Conservation (phyloP, 768 basidiomycete species). For the Leccinellum rugosiceps region DNA sequence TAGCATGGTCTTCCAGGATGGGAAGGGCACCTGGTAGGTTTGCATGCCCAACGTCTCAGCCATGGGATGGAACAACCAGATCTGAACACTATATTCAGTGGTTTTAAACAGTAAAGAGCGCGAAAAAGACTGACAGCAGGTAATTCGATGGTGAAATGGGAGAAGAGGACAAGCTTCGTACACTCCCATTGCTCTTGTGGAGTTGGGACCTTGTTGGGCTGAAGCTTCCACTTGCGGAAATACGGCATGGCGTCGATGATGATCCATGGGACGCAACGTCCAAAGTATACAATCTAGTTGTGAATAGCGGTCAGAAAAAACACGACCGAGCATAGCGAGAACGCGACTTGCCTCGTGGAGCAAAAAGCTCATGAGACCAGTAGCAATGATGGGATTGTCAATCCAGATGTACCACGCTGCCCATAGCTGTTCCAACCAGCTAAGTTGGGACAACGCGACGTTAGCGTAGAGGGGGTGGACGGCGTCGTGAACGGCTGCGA, state of each 20-base stretch:
- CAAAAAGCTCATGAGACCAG: slow-evolving; percentile 88
- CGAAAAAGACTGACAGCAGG: slow-evolving; percentile 60
- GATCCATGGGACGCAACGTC: slow-evolving; percentile 91
- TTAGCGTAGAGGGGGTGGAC: slow-evolving; percentile 51
- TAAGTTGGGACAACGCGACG: slow-evolving; percentile 58
- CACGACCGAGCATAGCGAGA: neutral
- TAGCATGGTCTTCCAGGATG: slow-evolving; percentile 61
- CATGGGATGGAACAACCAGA: slow-evolving; percentile 89
- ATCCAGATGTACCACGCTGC: slow-evolving; percentile 81
- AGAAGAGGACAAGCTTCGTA: slow-evolving; percentile 89
- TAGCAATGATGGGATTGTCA: slow-evolving; percentile 88
- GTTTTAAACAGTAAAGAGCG: neutral
- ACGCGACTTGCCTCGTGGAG: slow-evolving; percentile 78
- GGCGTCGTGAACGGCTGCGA: slow-evolving; percentile 24
- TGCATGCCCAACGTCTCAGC: slow-evolving; percentile 86
- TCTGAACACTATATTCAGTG: slow-evolving; percentile 42
- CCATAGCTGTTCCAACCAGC: slow-evolving; percentile 79
- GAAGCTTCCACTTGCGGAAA: slow-evolving; percentile 92
- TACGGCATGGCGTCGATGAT: slow-evolving; percentile 93
- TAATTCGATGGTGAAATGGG: slow-evolving; percentile 93
- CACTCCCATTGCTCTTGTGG: slow-evolving; percentile 89
- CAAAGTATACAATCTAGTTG: slow-evolving; percentile 89
- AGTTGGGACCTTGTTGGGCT: slow-evolving; percentile 81
- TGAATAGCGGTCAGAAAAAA: neutral
- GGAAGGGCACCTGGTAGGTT: slow-evolving; percentile 93